Evolutionary conservation across 129 eudicot genomes (phyloP), one percentile per base, ranked within the genome.

Genomic region (Tanacetum coccineum): DNA sequence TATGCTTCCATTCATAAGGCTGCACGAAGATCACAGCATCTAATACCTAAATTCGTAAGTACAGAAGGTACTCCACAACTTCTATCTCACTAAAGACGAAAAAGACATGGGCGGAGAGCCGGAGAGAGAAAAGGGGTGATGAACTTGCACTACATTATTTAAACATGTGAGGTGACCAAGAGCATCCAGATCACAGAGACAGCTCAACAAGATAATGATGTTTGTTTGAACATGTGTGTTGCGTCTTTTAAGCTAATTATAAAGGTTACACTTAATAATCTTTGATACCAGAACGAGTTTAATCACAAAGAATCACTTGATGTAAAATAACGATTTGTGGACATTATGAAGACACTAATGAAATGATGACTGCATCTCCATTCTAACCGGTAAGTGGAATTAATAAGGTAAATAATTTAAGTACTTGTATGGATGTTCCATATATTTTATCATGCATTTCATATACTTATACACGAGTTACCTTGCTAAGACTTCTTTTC

Each of bases 61-160:
- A 75, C 79, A 67, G 45, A 67, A 50, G 8, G 79, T 75, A 67
- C 79, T 59, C 25, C 74, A 59, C 68, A 59, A 48, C 44, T 66
- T 57, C 62, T 59, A 66, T 67, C 49, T 67, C 79, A 36, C 74
- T 60, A 32, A 59, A 75, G 62, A 75, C 74, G 58, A 66, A 66
- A 44, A 67, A 20, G 39, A 75, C 54, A 51, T 68, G 70, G 74
- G 56, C 58, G 44, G n/a, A 32, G 17, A 66, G 74, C 48, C 58
- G 44, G n/a, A 32, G 17, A 66, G 64, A 67, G 52, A 74, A 17
- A 40, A 28, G 11, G 65, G 30, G 9, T 36, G 62, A 17, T 59
- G 59, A 45, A 45, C 67, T 59, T 59, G 3, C 49, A 59, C 20
- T 59, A 44, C 75, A 59, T 70, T 47, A 59, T 59, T 58, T 59